Conservation (phyloP, 768 basidiomycete species). For the Trametes sanguinea region DNA sequence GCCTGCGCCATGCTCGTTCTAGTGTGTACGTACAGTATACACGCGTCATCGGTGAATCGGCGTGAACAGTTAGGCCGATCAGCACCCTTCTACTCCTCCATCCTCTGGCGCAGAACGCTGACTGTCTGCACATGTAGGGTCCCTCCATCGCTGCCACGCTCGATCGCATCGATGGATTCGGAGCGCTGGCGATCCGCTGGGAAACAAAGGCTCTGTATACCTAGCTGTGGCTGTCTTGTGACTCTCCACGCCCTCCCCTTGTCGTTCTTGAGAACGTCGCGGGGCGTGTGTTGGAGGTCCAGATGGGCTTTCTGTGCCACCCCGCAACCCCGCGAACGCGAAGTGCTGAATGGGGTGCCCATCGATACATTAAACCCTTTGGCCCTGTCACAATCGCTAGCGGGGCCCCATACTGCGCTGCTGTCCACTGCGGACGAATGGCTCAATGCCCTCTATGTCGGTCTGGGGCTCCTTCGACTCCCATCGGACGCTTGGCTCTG, state of each 20-base stretch:
- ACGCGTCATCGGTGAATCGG: neutral
- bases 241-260: neutral
- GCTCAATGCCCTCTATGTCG: neutral
- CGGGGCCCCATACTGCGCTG: neutral
- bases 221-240: constrained; percentile 4
- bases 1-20: neutral
- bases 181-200: constrained; percentile 14
- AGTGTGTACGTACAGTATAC: neutral
- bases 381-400: neutral
- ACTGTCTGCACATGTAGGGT: neutral
- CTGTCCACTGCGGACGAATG: neutral
- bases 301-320: neutral
- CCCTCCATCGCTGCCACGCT: neutral
- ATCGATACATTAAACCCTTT: neutral
- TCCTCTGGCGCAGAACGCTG: neutral
- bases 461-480: neutral
- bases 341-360: neutral
- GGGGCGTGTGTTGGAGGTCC: neutral
- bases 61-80: neutral
- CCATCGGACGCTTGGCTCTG: neutral
- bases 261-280: neutral
- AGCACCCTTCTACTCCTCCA: neutral
- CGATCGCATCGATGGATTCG: constrained; percentile 10
- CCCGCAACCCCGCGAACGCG: neutral
- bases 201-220: neutral